These are phyloP conservation scores for Boechera retrofracta DNA, from an alignment of 345 rosid species.

Conservation along the genomic window DNA sequence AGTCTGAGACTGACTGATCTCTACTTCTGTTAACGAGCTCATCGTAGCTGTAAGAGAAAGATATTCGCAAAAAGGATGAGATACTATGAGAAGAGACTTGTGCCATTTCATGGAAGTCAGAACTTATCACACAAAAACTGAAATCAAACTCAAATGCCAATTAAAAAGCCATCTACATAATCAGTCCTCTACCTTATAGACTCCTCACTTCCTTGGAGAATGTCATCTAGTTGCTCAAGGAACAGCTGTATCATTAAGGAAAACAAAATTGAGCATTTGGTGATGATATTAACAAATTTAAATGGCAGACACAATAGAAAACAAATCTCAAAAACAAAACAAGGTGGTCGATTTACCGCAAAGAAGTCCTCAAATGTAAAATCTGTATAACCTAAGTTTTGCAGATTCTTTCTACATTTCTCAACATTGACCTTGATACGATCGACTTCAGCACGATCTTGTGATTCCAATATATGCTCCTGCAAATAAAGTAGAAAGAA, in stretches of 20 bases:
- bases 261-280: background rate
- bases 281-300: constrained; percentile 1
- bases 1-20: constrained; percentile 92
- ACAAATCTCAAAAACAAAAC: background rate
- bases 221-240: constrained; percentile 86
- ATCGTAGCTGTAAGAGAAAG: constrained; percentile 62
- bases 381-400: constrained; percentile 86
- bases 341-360: constrained; percentile 55
- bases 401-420: constrained; percentile 90
- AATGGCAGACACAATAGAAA: constrained; percentile 3
- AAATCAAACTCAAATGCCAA: constrained; percentile 9
- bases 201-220: constrained; percentile 79
- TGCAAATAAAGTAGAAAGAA: constrained; percentile 38
- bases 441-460: constrained; percentile 83
- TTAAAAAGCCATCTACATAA: background rate
- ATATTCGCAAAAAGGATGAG: constrained; percentile 19
- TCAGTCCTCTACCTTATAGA: constrained; percentile 64
- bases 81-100: constrained; percentile 16
- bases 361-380: constrained; percentile 98
- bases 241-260: constrained; percentile 67
- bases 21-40: constrained; percentile 84
- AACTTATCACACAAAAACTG: constrained; percentile 23
- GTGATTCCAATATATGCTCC: constrained; percentile 88
- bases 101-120: constrained; percentile 17
- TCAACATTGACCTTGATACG: constrained; percentile 83